These are phyloP conservation scores for Lactifluus rugatus DNA, from an alignment of 768 basidiomycete genomes.

Conservation along the genomic window DNA sequence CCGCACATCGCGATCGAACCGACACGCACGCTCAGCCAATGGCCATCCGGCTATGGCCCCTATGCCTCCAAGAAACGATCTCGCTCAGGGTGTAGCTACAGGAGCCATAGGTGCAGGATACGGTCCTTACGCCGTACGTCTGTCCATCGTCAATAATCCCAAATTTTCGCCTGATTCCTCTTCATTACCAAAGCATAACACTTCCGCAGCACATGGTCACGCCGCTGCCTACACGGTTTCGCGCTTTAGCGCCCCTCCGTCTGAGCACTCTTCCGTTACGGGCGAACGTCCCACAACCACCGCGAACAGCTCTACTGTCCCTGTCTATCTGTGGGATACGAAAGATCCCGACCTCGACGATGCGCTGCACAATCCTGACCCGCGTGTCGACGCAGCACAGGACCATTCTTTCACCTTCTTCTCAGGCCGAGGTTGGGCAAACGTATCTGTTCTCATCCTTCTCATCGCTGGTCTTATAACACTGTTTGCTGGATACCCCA, in stretches of 20 bases:
- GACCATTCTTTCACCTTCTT: conserved; percentile 61
- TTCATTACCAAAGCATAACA: conserved; percentile 42
- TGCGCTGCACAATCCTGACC: conserved; percentile 80
- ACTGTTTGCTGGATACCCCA: conserved; percentile 84
- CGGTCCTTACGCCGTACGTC: conserved; percentile 74
- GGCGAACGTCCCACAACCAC: conserved; percentile 32
- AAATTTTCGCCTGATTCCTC: neutral
- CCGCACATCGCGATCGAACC: conserved; percentile 15
- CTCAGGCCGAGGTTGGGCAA: conserved; percentile 76
- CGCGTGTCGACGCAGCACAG: conserved; percentile 51
- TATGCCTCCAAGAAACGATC: conserved; percentile 35
- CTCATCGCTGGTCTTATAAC: conserved; percentile 59
- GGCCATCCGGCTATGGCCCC: conserved; percentile 1
- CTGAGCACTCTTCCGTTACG: conserved; percentile 36
- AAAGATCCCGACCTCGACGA: conserved; percentile 86
- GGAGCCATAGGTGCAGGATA: conserved; percentile 72
- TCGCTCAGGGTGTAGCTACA: conserved; percentile 70
- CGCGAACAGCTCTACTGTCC: conserved; percentile 50
- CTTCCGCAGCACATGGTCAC: conserved; percentile 29
- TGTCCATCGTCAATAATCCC: neutral
- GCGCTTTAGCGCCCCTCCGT: conserved; percentile 49
- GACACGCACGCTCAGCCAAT: conserved; percentile 18
- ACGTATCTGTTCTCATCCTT: conserved; percentile 61
- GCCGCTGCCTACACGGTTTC: conserved; percentile 37
- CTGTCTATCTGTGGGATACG: conserved; percentile 65